phyloP scores from a whole-genome alignment of 2,329 filamentous ascomycete species.

The Geosmithia flava region DNA sequence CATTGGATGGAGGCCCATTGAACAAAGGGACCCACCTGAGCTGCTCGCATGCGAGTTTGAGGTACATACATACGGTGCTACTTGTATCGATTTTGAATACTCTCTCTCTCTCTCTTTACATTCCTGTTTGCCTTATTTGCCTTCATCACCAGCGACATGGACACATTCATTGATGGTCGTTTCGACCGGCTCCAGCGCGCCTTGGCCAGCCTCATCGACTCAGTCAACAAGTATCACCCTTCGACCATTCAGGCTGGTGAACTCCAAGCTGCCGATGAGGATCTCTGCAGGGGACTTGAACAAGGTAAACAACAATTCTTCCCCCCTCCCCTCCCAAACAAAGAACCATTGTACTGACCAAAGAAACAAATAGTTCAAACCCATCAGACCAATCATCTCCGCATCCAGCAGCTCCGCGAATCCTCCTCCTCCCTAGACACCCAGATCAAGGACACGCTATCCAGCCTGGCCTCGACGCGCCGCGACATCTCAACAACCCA shows the following conservation, averaged over 20 bases:
- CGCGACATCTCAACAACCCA: conserved; percentile 57
- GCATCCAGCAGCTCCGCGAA: conserved; percentile 56
- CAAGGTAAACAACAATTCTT: conserved; percentile 36
- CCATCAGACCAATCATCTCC: conserved; percentile 64
- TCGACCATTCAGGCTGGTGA: conserved; percentile 55
- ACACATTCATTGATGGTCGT: conserved; percentile 46
- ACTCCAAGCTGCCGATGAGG: conserved; percentile 56
- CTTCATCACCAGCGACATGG: conserved; percentile 31
- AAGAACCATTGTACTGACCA: neutral
- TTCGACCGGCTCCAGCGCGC: conserved; percentile 57
- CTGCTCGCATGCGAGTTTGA: neutral
- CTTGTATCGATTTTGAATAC: no score
- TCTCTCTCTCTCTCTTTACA: no score
- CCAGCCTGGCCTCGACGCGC: conserved; percentile 58
- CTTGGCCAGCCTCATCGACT: conserved; percentile 60
- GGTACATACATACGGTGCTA: no score
- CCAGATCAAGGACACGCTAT: conserved; percentile 60
- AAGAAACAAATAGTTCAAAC: conserved; percentile 39
- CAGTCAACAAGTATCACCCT: conserved; percentile 72
- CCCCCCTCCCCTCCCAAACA: neutral
- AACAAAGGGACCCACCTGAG: neutral
- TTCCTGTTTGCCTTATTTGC: no score
- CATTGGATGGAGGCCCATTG: neutral
- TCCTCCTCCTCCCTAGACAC: conserved; percentile 53
- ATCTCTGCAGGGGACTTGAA: conserved; percentile 53